Conservation (phyloP, 2,329 filamentous ascomycete species). For the Nemania sp. region DNA sequence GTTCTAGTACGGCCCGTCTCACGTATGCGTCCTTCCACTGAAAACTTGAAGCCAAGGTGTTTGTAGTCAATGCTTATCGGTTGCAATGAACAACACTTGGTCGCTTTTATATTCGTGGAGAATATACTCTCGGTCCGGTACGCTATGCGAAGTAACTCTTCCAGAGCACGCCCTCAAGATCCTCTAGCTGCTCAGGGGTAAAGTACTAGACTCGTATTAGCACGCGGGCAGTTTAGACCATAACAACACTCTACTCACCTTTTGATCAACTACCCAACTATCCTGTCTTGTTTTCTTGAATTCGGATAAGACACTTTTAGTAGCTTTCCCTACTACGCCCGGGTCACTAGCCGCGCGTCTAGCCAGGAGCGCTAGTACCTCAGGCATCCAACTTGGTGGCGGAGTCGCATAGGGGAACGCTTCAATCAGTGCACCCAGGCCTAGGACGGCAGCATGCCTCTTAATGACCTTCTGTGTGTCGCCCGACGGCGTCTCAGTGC, state of each 20-base stretch:
- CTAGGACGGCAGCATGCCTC: constrained; percentile 88
- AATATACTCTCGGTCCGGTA: neutral
- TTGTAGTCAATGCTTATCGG: neutral
- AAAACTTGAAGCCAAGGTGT: neutral
- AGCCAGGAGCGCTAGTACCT: constrained; percentile 83
- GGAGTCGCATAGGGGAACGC: constrained; percentile 96
- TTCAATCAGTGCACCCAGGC: constrained; percentile 86
- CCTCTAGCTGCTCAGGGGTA: constrained; percentile 88
- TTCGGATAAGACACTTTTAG: constrained; percentile 90
- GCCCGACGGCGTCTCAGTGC: constrained; percentile 71
- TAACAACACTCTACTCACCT: constrained; percentile 60
- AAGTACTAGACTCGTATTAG: constrained; percentile 65
- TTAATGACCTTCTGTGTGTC: constrained; percentile 76
- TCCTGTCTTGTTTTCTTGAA: constrained; percentile 99
- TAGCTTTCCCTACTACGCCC: constrained; percentile 91
- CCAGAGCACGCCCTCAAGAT: constrained; percentile 95
- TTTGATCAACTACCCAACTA: constrained; percentile 97
- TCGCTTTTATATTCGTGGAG: too few species aligned
- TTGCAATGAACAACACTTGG: neutral
- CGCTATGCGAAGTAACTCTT: constrained; percentile 95
- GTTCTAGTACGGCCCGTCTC: neutral
- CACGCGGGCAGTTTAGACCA: neutral
- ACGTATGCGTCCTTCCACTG: neutral
- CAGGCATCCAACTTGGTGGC: constrained; percentile 91
- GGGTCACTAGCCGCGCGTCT: constrained; percentile 84